These are phyloP conservation scores for Eremochloa ophiuroides DNA, from an alignment of 176 grass and related monocot species.

Conservation along the genomic window DNA sequence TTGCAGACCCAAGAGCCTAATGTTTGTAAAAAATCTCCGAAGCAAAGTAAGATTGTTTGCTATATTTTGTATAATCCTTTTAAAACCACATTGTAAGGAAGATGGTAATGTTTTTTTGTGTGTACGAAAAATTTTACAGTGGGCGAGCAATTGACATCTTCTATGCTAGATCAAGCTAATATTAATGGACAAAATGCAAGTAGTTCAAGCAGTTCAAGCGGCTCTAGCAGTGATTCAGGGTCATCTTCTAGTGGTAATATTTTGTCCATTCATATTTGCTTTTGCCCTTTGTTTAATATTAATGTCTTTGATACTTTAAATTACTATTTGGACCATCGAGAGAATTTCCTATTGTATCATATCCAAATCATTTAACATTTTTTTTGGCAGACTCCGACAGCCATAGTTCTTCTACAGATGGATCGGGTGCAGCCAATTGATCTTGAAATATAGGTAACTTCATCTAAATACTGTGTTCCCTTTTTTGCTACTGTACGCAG, in stretches of 20 bases:
- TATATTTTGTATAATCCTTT: background rate
- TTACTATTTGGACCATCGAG: background rate
- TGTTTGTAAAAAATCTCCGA: constrained; percentile 36
- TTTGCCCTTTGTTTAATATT: background rate
- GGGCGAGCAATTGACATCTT: constrained; percentile 25
- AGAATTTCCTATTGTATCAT: background rate
- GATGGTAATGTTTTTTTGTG: background rate
- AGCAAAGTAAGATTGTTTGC: constrained; percentile 27
- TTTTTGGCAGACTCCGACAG: constrained; percentile 80
- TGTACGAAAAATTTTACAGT: constrained; percentile 7
- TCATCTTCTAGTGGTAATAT: constrained; percentile 88
- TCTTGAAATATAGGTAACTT: constrained; percentile 47
- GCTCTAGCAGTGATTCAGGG: constrained; percentile 87
- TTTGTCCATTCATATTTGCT: constrained; percentile 2
- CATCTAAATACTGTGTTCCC: background rate
- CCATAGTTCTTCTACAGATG: constrained; percentile 84
- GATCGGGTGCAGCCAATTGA: constrained; percentile 53
- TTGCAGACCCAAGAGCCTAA: constrained; percentile 39
- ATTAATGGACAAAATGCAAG: constrained; percentile 53
- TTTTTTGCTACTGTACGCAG: background rate
- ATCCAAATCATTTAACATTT: constrained; percentile 12
- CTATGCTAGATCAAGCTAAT: constrained; percentile 36
- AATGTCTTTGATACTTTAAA: background rate
- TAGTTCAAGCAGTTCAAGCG: constrained; percentile 80
- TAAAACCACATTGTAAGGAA: constrained; percentile 13